Conservation (phyloP, 2,329 filamentous ascomycete genomes). For the Pseudocercospora vitis region DNA sequence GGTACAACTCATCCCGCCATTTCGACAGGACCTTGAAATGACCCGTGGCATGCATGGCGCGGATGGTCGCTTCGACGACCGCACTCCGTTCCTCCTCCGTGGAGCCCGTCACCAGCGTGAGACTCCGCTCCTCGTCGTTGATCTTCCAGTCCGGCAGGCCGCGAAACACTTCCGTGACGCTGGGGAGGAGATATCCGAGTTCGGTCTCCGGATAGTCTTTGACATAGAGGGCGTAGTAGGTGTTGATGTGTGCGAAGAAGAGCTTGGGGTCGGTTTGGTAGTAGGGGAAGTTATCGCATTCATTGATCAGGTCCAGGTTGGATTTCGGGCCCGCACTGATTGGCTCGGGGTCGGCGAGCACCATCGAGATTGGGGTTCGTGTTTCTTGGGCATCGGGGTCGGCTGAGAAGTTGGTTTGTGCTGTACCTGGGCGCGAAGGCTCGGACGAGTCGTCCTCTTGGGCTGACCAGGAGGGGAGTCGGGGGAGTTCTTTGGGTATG, state of each 20-base stretch:
- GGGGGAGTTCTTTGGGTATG: conserved; percentile 36
- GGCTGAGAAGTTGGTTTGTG: conserved; percentile 19
- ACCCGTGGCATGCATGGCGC: conserved; percentile 67
- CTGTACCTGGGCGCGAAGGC: conserved; percentile 18
- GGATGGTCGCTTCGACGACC: conserved; percentile 57
- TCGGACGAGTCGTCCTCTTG: conserved; percentile 28
- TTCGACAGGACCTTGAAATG: conserved; percentile 73
- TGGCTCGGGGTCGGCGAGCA: conserved; percentile 33
- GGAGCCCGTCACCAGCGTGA: conserved; percentile 58
- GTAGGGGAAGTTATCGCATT: conserved; percentile 73
- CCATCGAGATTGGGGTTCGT: conserved; percentile 22
- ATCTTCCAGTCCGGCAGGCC: conserved; percentile 63
- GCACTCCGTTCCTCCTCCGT: conserved; percentile 64
- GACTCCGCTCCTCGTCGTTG: conserved; percentile 59
- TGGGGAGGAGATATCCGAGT: conserved; percentile 61
- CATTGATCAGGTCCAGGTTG: conserved; percentile 56
- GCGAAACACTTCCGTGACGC: conserved; percentile 58
- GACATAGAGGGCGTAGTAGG: conserved; percentile 66
- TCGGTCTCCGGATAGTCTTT: conserved; percentile 61
- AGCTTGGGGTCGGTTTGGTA: conserved; percentile 58
- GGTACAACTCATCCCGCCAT: conserved; percentile 80
- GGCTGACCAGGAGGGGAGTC: conserved; percentile 31
- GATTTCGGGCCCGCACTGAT: conserved; percentile 40
- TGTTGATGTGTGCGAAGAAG: conserved; percentile 49
- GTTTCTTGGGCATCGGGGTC: conserved; percentile 26